Evolutionary conservation across 2,329 filamentous ascomycete species (phyloP), one percentile per base, ranked within the genome.

Genomic region (Aspergillus sp.): DNA sequence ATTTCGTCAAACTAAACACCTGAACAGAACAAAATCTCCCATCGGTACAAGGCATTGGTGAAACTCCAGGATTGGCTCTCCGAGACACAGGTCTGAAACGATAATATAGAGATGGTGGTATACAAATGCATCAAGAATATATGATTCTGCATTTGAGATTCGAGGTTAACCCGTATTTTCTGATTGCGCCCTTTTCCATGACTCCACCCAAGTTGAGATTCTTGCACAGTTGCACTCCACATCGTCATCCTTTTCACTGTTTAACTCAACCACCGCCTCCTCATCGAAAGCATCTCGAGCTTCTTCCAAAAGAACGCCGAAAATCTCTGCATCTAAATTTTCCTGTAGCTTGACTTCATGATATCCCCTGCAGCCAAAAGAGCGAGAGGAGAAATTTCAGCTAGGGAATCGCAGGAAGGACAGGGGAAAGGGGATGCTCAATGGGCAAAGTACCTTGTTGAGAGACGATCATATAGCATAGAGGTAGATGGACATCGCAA

Each of bases 281-380:
- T 86, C 81, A 42, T 88, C 86, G 60, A 91, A 98, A 8, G 86
- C 81, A 51, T 95, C 90, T 47, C 83, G 76, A 29, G 93, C 93
- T 72, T 98, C 93, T 54, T 95, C 85, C 13, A 95, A 74, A 44
- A 98, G 72, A 27, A 97, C 88, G 61, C 95, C 86, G 84, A 98
- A 97, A 62, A 98, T 97, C 72, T 98, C 93, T 28, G 88, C 86
- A 67, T 98, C 93, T 47, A 98, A 74, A 62, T 98, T 98, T 67
- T 97, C 93, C 66, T 97, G 88, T 35, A 98, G 73, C 67, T 98
- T 98, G 50, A 79, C 77, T 61, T 93, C 88, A 49, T 81, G 77
- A 66, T 96, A 96, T 49, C 88, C 86, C 53, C 86, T 87, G 46
- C 36, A 44, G 37, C 2, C 41, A 31, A 36, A 37, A 28, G 27